Conservation (phyloP, 257 asterid species). For the Leptodermis oblonga region DNA sequence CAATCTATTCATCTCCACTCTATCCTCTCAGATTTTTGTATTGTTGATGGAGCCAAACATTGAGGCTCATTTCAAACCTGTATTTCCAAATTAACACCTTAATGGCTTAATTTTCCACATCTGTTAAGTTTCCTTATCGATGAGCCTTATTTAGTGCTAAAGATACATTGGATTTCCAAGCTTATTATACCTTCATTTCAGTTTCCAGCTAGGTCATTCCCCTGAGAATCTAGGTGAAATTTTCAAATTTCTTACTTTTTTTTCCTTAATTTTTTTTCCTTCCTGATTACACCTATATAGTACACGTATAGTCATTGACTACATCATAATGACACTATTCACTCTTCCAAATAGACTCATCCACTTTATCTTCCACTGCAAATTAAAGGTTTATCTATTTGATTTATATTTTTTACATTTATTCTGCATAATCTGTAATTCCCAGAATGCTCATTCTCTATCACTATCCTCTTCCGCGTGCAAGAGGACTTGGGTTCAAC, state of each 20-base stretch:
- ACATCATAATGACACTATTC: neutral
- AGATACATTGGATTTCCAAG: neutral
- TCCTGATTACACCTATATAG: too few relatives aligned
- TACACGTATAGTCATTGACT: too few relatives aligned
- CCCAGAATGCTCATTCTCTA: too few relatives aligned
- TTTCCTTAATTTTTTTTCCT: neutral
- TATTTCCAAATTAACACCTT: neutral
- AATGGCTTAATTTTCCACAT: neutral
- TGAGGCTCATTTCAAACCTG: neutral
- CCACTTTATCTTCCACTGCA: neutral
- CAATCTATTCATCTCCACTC: neutral
- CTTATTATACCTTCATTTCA: neutral
- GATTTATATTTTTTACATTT: neutral
- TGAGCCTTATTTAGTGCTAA: neutral
- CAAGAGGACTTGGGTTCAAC: too few relatives aligned
- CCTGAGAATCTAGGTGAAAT: neutral
- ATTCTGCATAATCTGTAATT: neutral
- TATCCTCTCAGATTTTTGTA: neutral
- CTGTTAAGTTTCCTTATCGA: neutral
- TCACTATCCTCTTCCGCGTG: too few relatives aligned
- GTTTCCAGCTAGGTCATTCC: neutral
- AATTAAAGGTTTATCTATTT: neutral
- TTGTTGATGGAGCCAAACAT: neutral
- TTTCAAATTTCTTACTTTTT: neutral
- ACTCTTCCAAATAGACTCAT: neutral